Percentiles rank a stretch among this genome's conserved stretches.
Conservation (phyloP, 177 flowering plant genomes). For the Vitis hybrid region DNA sequence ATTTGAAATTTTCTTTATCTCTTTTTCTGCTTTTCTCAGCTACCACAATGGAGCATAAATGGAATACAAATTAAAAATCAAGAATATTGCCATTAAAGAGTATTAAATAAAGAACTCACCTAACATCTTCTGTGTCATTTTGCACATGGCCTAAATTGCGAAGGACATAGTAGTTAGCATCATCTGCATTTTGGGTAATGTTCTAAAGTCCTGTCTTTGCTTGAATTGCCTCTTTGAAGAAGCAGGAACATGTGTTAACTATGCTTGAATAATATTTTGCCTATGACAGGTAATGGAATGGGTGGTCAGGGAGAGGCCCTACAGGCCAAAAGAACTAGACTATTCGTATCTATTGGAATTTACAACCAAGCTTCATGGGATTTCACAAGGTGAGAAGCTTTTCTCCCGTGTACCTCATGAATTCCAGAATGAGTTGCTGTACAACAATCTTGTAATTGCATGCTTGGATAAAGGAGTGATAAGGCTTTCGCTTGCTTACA, state of each 20-base stretch:
- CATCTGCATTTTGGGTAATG: neutral
- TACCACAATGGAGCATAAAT: no score
- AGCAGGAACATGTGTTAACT: neutral
- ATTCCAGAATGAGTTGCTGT: slow-evolving; percentile 76
- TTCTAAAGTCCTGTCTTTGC: neutral
- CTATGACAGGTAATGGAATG: slow-evolving; percentile 90
- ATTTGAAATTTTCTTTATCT: no score
- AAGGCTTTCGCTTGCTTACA: slow-evolving; percentile 67
- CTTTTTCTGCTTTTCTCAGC: no score
- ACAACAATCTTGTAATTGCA: slow-evolving; percentile 83
- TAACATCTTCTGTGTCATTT: no score
- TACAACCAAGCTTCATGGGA: slow-evolving; percentile 77
- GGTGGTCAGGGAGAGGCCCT: slow-evolving; percentile 93
- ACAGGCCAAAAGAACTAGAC: slow-evolving; percentile 77
- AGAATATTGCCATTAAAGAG: no score
- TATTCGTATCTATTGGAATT: slow-evolving; percentile 82
- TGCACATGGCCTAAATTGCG: no score
- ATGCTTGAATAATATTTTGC: neutral
- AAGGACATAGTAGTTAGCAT: no score
- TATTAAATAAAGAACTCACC: no score
- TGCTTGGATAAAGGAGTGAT: slow-evolving; percentile 78
- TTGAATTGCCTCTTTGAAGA: no score
- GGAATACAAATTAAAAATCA: no score
- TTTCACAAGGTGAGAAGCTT: slow-evolving; percentile 70
- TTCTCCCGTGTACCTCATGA: slow-evolving; percentile 63